Evolutionary conservation across 2,329 filamentous ascomycete species (phyloP).

Genomic region (Exophiala oligosperma): DNA sequence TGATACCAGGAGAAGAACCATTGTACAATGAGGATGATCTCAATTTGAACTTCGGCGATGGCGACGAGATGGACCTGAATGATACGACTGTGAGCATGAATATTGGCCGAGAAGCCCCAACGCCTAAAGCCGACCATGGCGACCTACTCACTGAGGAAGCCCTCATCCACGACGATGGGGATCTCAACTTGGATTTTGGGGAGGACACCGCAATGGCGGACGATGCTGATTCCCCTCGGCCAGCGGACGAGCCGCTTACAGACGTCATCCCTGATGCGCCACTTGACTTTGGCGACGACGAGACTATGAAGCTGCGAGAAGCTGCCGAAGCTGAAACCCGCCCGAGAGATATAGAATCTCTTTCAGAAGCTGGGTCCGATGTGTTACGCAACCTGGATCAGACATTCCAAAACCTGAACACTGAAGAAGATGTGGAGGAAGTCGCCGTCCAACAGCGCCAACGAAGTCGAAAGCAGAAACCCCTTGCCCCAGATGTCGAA

Average conservation of each 20-base stretch:
- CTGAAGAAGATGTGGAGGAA: constrained; percentile 54
- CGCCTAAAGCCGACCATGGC: constrained; percentile 65
- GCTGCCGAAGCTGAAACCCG: constrained; percentile 34
- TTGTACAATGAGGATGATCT: constrained; percentile 65
- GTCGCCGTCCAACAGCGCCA: constrained; percentile 64
- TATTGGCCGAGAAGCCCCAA: constrained; percentile 82
- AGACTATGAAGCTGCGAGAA: constrained; percentile 45
- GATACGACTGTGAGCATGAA: constrained; percentile 71
- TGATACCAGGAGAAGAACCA: constrained; percentile 47
- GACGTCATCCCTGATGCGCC: constrained; percentile 40
- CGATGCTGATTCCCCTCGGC: constrained; percentile 43
- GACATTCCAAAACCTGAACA: constrained; percentile 56
- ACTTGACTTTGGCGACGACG: constrained; percentile 46
- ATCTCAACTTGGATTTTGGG: constrained; percentile 53
- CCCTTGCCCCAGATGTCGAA: constrained; percentile 77
- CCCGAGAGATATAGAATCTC: constrained; percentile 51
- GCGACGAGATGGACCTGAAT: constrained; percentile 64
- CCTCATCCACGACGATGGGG: constrained; percentile 54
- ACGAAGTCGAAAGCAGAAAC: constrained; percentile 74
- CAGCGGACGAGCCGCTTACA: constrained; percentile 60
- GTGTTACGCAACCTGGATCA: constrained; percentile 64
- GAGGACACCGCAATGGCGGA: constrained; percentile 46
- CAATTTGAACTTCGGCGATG: constrained; percentile 72
- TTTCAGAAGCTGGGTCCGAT: constrained; percentile 54
- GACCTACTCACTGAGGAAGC: constrained; percentile 56